Conservation (phyloP, 2,329 filamentous ascomycete genomes). For the Ramularia endophylla region DNA sequence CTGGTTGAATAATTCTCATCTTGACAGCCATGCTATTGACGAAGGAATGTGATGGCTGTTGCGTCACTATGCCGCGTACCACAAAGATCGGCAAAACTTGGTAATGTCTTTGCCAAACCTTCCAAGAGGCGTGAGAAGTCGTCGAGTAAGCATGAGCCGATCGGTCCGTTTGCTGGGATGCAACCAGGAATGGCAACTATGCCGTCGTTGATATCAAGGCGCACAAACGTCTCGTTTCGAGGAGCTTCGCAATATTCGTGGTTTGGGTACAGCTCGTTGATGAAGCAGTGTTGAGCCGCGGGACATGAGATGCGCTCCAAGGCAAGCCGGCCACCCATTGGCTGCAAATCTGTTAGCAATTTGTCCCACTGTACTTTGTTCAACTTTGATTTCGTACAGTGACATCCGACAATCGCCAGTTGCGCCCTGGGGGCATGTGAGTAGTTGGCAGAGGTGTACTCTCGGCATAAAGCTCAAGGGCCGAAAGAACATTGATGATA, state of each 20-base stretch:
- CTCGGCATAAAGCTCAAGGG: constrained; percentile 45
- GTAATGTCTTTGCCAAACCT: too few relatives aligned
- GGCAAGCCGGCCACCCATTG: constrained; percentile 52
- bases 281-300: constrained; percentile 24
- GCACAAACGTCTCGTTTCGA: constrained; percentile 36
- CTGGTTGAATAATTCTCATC: too few relatives aligned
- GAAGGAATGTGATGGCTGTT: too few relatives aligned
- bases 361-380: too few relatives aligned
- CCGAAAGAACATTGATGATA: constrained; percentile 50
- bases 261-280: constrained; percentile 26
- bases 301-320: constrained; percentile 49
- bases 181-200: constrained; percentile 47
- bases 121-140: too few relatives aligned
- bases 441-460: constrained; percentile 42
- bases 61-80: too few relatives aligned
- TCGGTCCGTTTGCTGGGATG: constrained; percentile 42
- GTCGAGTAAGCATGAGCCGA: constrained; percentile 42
- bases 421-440: constrained; percentile 39
- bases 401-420: constrained; percentile 51
- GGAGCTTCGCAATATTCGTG: constrained; percentile 24
- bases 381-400: too few relatives aligned
- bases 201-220: constrained; percentile 54
- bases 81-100: too few relatives aligned
- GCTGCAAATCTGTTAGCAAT: too few relatives aligned
- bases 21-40: too few relatives aligned